phyloP scores from a whole-genome alignment of 2,329 filamentous ascomycete species.

The Emericellopsis atlantica region DNA sequence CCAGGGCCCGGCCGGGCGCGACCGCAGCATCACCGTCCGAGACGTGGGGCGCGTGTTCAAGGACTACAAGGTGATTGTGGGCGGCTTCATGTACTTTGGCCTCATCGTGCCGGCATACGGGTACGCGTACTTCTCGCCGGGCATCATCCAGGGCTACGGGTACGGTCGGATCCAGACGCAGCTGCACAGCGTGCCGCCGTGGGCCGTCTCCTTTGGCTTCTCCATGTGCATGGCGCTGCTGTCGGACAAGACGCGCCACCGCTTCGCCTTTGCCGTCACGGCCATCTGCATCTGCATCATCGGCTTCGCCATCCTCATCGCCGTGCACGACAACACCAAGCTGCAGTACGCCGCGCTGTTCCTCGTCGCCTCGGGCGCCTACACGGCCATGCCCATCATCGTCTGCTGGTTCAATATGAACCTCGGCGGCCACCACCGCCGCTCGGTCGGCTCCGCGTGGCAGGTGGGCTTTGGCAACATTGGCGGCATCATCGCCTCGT shows the following conservation, averaged over 20 bases:
- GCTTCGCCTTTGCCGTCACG: constrained; percentile 63
- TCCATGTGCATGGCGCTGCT: constrained; percentile 61
- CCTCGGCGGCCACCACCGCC: constrained; percentile 57
- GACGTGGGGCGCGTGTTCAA: constrained; percentile 55
- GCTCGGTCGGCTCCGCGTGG: constrained; percentile 61
- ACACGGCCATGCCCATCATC: constrained; percentile 81
- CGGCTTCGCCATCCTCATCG: constrained; percentile 65
- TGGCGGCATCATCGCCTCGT: constrained; percentile 67
- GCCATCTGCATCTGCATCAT: constrained; percentile 57
- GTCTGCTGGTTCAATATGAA: constrained; percentile 81
- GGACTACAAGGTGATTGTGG: constrained; percentile 62
- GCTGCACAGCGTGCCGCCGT: constrained; percentile 44
- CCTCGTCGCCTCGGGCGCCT: constrained; percentile 66
- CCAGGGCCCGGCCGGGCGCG: constrained; percentile 47
- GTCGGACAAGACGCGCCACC: constrained; percentile 61
- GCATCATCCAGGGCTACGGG: constrained; percentile 56
- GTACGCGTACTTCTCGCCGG: constrained; percentile 66
- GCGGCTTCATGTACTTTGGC: constrained; percentile 72
- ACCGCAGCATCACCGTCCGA: constrained; percentile 43
- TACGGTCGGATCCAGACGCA: constrained; percentile 47
- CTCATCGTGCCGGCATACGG: constrained; percentile 66
- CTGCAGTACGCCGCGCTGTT: constrained; percentile 73
- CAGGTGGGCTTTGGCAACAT: constrained; percentile 71
- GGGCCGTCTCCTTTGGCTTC: constrained; percentile 62
- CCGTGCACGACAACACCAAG: constrained; percentile 52